phyloP scores from a whole-genome alignment of 2,329 filamentous ascomycete genomes.

The Capronia epimyces region DNA sequence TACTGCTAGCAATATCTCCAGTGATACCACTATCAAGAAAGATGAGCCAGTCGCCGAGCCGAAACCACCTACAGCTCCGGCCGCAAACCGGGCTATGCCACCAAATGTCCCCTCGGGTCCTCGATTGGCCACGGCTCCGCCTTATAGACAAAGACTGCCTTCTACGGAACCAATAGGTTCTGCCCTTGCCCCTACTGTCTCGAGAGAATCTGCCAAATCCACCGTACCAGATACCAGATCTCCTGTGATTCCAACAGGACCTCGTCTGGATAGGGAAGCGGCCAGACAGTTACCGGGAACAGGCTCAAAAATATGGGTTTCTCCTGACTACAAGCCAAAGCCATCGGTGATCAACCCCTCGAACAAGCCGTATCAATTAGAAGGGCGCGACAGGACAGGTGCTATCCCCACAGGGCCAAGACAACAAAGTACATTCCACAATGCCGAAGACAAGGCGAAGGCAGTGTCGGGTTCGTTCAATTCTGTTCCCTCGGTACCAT shows the following conservation, averaged over 20 bases:
- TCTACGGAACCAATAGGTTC: constrained; percentile 20
- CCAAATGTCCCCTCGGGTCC: constrained; percentile 28
- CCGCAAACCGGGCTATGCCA: constrained; percentile 21
- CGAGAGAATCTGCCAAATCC: constrained; percentile 16
- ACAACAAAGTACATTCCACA: constrained; percentile 13
- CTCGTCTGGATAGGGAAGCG: constrained; percentile 22
- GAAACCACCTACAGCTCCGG: constrained; percentile 9
- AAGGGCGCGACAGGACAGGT: constrained; percentile 13
- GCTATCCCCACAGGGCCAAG: constrained; percentile 20
- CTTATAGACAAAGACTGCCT: constrained; percentile 22
- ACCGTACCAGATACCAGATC: constrained; percentile 10
- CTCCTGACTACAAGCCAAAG: constrained; percentile 25
- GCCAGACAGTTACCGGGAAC: constrained; percentile 13
- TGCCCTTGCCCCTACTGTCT: constrained; percentile 12
- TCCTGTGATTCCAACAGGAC: constrained; percentile 24
- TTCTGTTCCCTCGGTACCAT: constrained; percentile 11
- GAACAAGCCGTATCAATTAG: constrained; percentile 21
- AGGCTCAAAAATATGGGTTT: constrained; percentile 20
- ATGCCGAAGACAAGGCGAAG: constrained; percentile 15
- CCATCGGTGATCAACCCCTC: constrained; percentile 25
- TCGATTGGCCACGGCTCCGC: constrained; percentile 13
- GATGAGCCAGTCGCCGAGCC: constrained; percentile 19
- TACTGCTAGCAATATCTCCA: constrained; percentile 4
- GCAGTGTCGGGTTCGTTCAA: constrained; percentile 1
- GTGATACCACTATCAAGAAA: constrained; percentile 15